Evolutionary conservation across 2,329 filamentous ascomycete species (phyloP), one percentile per base, ranked within the genome.

Genomic region (Diplocarpon mali): DNA sequence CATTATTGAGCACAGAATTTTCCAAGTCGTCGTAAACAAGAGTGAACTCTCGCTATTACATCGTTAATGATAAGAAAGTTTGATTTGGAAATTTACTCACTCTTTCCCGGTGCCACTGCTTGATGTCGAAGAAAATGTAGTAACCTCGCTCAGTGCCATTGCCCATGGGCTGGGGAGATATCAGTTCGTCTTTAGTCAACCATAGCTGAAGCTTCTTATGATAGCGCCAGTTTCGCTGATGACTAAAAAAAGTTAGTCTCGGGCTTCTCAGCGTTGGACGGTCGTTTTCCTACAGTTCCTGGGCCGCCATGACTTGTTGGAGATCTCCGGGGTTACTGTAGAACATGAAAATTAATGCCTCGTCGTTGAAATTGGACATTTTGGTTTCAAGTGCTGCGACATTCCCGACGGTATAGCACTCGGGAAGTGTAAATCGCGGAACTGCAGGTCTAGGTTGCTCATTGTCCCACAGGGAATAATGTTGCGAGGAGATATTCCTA

Each of bases 261-360:
- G 14, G 15, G 8, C 24, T 7, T 32, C 20, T 7, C 20, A 34
- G 4, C 8, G 16, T 37, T 9, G 16, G 8, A 16, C 6, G 13
- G 10, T 29, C 10, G 7, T 45, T 37, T 29, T 53, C 75, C 63
- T 64, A 81, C 76, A 83, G 65, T 59, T 82, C 76, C 34, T 71
- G 65, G 0, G 78, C 78, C 2, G 78, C 78, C 63, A 79, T 65
- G 38, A 78, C 72, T 58, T 83, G 78, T 60, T 79, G 76, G 30
- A 73, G 58, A 55, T 82, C 78, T 36, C 71, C 68, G 7, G 78
- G 75, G 48, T 75, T 79, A 62, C 74, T 79, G 61, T 83, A 82
- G 57, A 83, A 83, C 52, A 83, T 82, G 71, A 75, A 80, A 61
- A 83, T 76, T 38, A 83, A 64, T 0, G 78, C 80, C 62, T 83